Base-by-base conservation (phyloP, 2,329 filamentous ascomycete species). In the Chaetomiaceae sp. region DNA sequence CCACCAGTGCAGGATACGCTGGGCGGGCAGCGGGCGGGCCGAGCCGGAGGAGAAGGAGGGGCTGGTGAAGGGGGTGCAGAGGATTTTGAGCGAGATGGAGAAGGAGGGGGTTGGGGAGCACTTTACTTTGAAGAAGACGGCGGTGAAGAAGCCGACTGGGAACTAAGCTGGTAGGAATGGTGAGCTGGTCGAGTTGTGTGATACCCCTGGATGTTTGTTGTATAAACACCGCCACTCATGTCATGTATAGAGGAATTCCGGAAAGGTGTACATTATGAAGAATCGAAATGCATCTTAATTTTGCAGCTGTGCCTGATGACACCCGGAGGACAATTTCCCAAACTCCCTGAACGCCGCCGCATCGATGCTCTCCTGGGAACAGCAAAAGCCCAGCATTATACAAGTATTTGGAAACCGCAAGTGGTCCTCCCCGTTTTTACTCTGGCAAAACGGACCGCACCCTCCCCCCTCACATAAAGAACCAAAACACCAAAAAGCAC, bases 401-500 rank as follows among this genome's bases (percentile, higher is more conserved):
- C 47, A 44, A 44, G 15, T 49, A 20, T 49, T n/a, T 17, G n/a
- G 14, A 6, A 15, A 8, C 25, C 17, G 14, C 8, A 9, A 31
- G 27, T 31, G 12, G 19, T 25, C 12, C 22, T 27, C 17, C 23
- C 44, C 15, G 4, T 22, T 14, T 11, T 8, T 33, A 22, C 33
- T 25, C 23, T 14, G 14, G 12, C 19, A 12, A n/a, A n/a, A 14
- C 20, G 8, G 17, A 9, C 36, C 45, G 2, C 14, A 29, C 25
- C 3, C 9, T 11, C 8, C 5, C 20, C 22, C 36, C 45, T 63
- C 50, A 94, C 68, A 84, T 74, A 66, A 94, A 88, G 69, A 84
- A 95, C 65, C 92, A 82, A 65, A 97, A 81, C 73, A 95, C 73
- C 64, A 97, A 72, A 67, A 95, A 95, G 73, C 94, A 97, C 63